These are phyloP conservation scores for Daldinia eschscholtzii DNA, from an alignment of 2,329 filamentous ascomycete genomes.

Conservation along the genomic window DNA sequence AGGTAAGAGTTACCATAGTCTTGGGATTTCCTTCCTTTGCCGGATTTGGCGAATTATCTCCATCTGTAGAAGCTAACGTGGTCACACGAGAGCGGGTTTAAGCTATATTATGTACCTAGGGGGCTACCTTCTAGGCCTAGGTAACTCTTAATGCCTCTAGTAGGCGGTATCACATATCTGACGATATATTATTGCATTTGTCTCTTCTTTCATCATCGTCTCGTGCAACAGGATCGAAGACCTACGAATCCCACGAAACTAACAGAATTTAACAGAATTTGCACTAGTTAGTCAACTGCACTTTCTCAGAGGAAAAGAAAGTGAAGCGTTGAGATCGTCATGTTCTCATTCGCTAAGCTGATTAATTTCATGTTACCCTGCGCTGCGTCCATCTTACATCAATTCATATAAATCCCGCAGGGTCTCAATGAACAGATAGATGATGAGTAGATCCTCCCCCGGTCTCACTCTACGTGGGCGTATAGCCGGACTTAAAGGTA, in stretches of 20 bases:
- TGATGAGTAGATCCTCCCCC: slow-evolving; percentile 24
- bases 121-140: too few species aligned
- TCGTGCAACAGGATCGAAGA: slow-evolving; percentile 21
- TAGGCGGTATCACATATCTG: too few species aligned
- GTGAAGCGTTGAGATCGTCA: slow-evolving; percentile 13
- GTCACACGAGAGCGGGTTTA: slow-evolving; percentile 10
- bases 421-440: slow-evolving; percentile 22
- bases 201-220: slow-evolving; percentile 15
- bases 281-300: not conserved
- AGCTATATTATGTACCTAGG: not conserved
- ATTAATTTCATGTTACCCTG: slow-evolving; percentile 22
- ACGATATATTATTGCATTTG: not conserved
- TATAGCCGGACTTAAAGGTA: slow-evolving; percentile 25
- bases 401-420: slow-evolving; percentile 37
- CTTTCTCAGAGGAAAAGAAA: not conserved
- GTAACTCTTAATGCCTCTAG: not conserved
- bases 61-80: slow-evolving; percentile 8
- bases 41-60: slow-evolving; percentile 22
- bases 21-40: slow-evolving; percentile 33
- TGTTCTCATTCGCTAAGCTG: slow-evolving; percentile 15
- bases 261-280: too few species aligned
- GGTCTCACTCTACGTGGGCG: slow-evolving; percentile 8
- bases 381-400: slow-evolving; percentile 25
- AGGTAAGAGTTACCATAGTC: slow-evolving; percentile 26
- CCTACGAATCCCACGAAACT: not conserved